Evolutionary conservation across 1,284 basidiomycete genomes (phyloP).

Genomic region (Ceraceosorus guamensis): DNA sequence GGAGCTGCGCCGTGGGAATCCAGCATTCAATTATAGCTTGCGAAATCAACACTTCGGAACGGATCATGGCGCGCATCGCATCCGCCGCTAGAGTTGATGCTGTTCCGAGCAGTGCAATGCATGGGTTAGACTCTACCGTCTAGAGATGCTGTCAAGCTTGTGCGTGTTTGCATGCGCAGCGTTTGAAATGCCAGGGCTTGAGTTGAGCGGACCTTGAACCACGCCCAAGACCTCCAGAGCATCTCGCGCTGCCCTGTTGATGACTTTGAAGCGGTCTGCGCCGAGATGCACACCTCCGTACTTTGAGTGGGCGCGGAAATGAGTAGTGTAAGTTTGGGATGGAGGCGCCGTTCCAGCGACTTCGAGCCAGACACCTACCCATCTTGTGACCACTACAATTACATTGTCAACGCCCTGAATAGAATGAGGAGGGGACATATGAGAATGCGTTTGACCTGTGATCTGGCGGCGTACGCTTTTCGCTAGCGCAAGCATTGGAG

Average conservation of each 20-base stretch:
- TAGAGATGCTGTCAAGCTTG: background rate
- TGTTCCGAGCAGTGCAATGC: too few relatives aligned
- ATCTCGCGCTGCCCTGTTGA: slow-evolving; percentile 39
- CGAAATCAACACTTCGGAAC: too few relatives aligned
- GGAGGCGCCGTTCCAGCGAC: slow-evolving; percentile 5
- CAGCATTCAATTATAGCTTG: too few relatives aligned
- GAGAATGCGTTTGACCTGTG: background rate
- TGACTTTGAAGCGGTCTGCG: slow-evolving; percentile 45
- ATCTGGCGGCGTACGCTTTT: too few relatives aligned
- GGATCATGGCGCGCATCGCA: too few relatives aligned
- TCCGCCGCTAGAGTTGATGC: too few relatives aligned
- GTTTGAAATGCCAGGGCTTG: background rate
- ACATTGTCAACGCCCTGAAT: slow-evolving; percentile 33
- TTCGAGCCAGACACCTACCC: slow-evolving; percentile 1
- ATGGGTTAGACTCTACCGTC: too few relatives aligned
- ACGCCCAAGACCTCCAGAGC: slow-evolving; percentile 35
- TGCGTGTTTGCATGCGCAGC: background rate
- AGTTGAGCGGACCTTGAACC: slow-evolving; percentile 11
- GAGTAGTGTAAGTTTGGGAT: too few relatives aligned
- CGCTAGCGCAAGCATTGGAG: too few relatives aligned
- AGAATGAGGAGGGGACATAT: background rate
- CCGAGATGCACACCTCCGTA: slow-evolving; percentile 43
- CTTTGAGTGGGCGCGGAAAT: too few relatives aligned
- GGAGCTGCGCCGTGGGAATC: background rate
- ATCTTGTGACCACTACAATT: slow-evolving; percentile 42